Evolutionary conservation across 768 basidiomycete genomes (phyloP).

Genomic region (Goffeauzyma gilvescens): DNA sequence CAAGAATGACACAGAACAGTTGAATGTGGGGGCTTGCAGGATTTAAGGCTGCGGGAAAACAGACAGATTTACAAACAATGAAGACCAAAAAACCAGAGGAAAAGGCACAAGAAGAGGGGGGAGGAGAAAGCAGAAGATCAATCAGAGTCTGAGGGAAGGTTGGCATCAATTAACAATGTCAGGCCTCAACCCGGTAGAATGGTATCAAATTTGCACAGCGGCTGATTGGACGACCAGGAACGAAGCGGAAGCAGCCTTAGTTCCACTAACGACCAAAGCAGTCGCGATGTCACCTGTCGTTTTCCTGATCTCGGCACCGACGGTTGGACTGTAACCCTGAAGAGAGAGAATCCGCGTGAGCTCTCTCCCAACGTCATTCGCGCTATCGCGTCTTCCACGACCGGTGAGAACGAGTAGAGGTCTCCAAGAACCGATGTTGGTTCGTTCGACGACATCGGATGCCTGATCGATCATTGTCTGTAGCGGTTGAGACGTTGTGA

Average conservation of each 20-base stretch:
- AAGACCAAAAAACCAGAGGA: too few relatives aligned
- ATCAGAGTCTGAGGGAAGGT: too few relatives aligned
- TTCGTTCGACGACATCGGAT: constrained; percentile 36
- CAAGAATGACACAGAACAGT: too few relatives aligned
- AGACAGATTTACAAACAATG: too few relatives aligned
- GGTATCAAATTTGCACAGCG: too few relatives aligned
- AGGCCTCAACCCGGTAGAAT: too few relatives aligned
- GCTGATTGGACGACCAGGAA: constrained; percentile 33
- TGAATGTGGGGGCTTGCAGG: too few relatives aligned
- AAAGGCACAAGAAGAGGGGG: too few relatives aligned
- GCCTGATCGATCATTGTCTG: constrained; percentile 40
- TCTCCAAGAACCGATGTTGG: constrained; percentile 25
- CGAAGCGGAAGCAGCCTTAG: constrained; percentile 19
- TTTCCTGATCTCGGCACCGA: constrained; percentile 50
- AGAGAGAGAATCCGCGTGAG: constrained; percentile 45
- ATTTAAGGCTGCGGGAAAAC: too few relatives aligned
- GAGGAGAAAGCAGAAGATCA: too few relatives aligned
- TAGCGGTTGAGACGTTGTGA: constrained; percentile 29
- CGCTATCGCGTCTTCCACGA: constrained; percentile 36
- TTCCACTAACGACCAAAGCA: constrained; percentile 46
- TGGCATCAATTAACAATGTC: too few relatives aligned
- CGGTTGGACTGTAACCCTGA: constrained; percentile 34
- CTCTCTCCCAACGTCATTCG: constrained; percentile 45
- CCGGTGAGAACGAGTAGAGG: constrained; percentile 50
- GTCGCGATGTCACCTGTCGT: constrained; percentile 72